Evolutionary conservation across 192 early-diverging fungal species (phyloP), one percentile per base, ranked within the genome.

Genomic region (Physocladia obscura): DNA sequence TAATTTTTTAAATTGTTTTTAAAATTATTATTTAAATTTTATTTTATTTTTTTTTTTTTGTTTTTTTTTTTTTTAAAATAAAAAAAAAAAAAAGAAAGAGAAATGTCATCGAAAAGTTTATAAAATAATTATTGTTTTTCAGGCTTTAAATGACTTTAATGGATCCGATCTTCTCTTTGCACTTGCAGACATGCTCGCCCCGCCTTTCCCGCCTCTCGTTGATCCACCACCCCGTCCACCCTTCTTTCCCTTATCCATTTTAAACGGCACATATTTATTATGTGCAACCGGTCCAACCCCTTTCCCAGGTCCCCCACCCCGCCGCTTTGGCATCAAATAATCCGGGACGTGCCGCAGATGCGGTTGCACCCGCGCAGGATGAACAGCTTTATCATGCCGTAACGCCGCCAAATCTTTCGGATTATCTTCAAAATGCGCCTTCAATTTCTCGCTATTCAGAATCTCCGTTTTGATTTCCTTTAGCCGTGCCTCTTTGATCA

Each of bases 361-460:
- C 17, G 82, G 78, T 74, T 91, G 91, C 2, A 95, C 87, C 49
- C 89, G 78, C 1, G 88, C 85, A 8, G 91, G 92, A 47, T 95
- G 93, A 17, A 97, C 75, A 3, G 90, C 87, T 73, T 89, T 87
- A 76, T 99, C 97, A 77, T 96, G 95, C 6, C 93, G 90, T 62
- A 99, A 74, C 35, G 91, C 93, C 34, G 92, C 89, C 49, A 97
- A 74, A 80, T 99, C 97, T 32, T 87, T 86, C 32, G 97, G 95
- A 62, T 95, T 95, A 74, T 96, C 93, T 76, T 96, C 94, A 79
- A 99, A 99, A 80, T 99, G 93, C 1, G 93, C 82, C 84, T 94
- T 93, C 51, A 99, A 86, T 77, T 93, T 96, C 74, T 97, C 93
- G 19, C 93, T 95, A 75, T 93, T 95, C 52, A 99, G 67, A 57